Evolutionary conservation across 306 rosid species (phyloP).

Genomic region (Myrica gale): DNA sequence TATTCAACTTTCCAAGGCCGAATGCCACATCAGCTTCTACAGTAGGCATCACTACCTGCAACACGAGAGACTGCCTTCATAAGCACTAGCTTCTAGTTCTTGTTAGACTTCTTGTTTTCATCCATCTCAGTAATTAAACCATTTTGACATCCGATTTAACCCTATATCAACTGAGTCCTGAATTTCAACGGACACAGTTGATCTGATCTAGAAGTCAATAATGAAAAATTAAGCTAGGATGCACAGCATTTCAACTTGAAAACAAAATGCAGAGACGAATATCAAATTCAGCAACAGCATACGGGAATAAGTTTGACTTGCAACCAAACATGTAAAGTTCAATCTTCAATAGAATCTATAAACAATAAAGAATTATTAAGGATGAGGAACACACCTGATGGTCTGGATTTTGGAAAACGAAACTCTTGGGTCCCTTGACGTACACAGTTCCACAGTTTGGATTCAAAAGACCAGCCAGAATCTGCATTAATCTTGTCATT

Average conservation of each 20-base stretch:
- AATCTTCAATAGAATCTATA: background rate
- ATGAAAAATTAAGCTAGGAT: background rate
- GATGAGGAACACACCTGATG: slow-evolving; percentile 54
- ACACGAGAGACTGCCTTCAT: slow-evolving; percentile 8
- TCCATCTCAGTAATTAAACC: background rate
- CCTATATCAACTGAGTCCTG: slow-evolving; percentile 4
- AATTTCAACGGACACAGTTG: background rate
- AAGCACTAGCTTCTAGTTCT: background rate
- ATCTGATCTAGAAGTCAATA: background rate
- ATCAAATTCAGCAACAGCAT: background rate
- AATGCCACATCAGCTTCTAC: slow-evolving; percentile 87
- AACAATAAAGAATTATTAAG: background rate
- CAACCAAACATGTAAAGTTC: slow-evolving; percentile 2
- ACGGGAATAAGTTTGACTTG: background rate
- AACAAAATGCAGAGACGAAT: slow-evolving; percentile 12
- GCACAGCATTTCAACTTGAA: background rate
- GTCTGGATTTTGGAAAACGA: slow-evolving; percentile 84
- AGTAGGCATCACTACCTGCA: slow-evolving; percentile 86
- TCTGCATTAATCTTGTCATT: slow-evolving; percentile 37
- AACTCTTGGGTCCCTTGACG: slow-evolving; percentile 64
- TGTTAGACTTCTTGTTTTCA: background rate
- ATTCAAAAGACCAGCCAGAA: slow-evolving; percentile 78
- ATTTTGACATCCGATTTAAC: slow-evolving; percentile 6
- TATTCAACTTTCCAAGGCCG: slow-evolving; percentile 76
- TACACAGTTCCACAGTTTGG: slow-evolving; percentile 56